These are phyloP conservation scores for Corynespora cassiicola DNA, from an alignment of 2,329 filamentous ascomycete species.

Conservation along the genomic window DNA sequence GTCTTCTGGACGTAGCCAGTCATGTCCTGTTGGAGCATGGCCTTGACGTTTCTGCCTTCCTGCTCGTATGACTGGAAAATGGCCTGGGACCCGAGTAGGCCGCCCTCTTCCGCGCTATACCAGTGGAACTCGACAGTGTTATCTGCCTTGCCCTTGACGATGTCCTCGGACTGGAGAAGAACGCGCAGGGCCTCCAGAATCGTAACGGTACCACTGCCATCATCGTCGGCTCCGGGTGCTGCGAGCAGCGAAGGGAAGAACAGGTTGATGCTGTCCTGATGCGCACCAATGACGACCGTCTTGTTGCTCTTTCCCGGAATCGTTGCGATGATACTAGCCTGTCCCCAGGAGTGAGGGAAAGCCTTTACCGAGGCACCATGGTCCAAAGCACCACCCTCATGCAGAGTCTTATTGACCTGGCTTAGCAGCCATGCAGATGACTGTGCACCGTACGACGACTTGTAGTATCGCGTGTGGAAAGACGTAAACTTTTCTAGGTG, in stretches of 20 bases:
- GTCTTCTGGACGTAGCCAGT: conserved; percentile 81
- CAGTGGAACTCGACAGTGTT: conserved; percentile 98
- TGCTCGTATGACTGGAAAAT: conserved; percentile 85
- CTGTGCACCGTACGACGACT: conserved; percentile 77
- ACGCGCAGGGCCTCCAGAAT: conserved; percentile 90
- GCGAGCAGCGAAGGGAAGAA: conserved; percentile 83
- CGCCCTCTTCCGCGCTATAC: conserved; percentile 91
- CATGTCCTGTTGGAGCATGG: conserved; percentile 99
- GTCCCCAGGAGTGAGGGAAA: conserved; percentile 86
- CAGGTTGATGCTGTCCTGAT: conserved; percentile 84
- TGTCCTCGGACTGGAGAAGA: conserved; percentile 74
- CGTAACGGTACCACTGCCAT: conserved; percentile 90
- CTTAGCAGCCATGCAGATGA: conserved; percentile 87
- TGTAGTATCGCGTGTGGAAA: conserved; percentile 85
- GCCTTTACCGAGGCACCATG: conserved; percentile 71
- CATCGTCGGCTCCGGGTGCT: conserved; percentile 93
- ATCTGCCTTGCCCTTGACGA: conserved; percentile 72
- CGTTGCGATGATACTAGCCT: conserved; percentile 88
- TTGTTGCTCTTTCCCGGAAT: conserved; percentile 86
- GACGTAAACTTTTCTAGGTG: conserved; percentile 80
- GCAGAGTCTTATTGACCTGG: conserved; percentile 75
- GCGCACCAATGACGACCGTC: conserved; percentile 87
- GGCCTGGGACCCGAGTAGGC: conserved; percentile 85
- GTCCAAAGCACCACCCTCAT: conserved; percentile 71
- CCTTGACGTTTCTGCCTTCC: conserved; percentile 77